Percentiles rank a stretch among this genome's conserved stretches.
phyloP scores from a whole-genome alignment of 495 filamentous ascomycete genomes.

The Daldinia caldariorum region DNA sequence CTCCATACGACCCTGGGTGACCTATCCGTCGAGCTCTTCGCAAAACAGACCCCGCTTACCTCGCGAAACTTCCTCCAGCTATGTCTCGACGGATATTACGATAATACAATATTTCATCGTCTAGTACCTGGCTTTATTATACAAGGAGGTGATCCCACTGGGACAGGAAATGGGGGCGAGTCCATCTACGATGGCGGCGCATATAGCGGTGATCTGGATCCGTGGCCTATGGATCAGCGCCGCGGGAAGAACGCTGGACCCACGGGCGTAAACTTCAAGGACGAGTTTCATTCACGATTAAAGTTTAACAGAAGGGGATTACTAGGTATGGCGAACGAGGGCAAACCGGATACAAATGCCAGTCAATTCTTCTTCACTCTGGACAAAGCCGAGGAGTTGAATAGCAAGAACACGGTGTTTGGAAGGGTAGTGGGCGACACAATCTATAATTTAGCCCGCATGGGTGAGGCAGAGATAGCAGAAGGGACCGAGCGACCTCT shows the following conservation, averaged over 20 bases:
- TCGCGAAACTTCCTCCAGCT: constrained; percentile 96
- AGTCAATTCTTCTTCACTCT: constrained; percentile 98
- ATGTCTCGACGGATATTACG: constrained; percentile 94
- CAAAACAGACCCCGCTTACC: constrained; percentile 88
- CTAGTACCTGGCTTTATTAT: constrained; percentile 90
- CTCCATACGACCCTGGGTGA: constrained; percentile 90
- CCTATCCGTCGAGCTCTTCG: constrained; percentile 89
- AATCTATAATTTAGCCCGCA: constrained; percentile 93
- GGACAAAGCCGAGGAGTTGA: constrained; percentile 81
- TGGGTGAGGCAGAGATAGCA: constrained; percentile 84
- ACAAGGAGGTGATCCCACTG: constrained; percentile 87
- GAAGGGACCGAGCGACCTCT: constrained; percentile 85
- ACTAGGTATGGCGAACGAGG: constrained; percentile 90
- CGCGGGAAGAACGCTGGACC: constrained; percentile 64
- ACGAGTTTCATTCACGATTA: constrained; percentile 91
- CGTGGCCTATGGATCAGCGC: constrained; percentile 70
- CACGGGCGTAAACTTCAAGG: constrained; percentile 71
- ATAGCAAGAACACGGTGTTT: constrained; percentile 91
- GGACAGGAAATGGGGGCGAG: constrained; percentile 89
- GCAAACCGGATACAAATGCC: constrained; percentile 79
- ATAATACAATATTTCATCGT: constrained; percentile 91
- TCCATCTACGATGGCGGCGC: constrained; percentile 88
- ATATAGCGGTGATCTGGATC: constrained; percentile 69
- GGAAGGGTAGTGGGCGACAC: constrained; percentile 92
- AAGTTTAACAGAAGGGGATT: constrained; percentile 93